Base-by-base conservation (phyloP, 768 basidiomycete species). In the Serendipita sp. region DNA sequence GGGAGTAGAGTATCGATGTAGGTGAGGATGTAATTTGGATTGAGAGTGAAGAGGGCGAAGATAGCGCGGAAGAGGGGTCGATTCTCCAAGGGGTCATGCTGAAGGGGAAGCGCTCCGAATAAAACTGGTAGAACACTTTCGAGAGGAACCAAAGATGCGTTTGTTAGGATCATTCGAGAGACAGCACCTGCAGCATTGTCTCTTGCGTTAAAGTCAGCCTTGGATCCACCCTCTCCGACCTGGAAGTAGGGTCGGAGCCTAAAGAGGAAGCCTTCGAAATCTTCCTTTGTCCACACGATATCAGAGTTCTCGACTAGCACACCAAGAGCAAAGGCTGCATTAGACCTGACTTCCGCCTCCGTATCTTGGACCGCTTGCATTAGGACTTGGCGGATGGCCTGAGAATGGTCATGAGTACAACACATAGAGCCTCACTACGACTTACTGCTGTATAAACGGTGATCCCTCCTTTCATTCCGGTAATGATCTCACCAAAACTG, bases 181-280 rank as follows among this genome's bases (percentile, higher is more conserved):
- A 98, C 89, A 30, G 93, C 90, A 48, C 96, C 96, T 5, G 87
- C 83, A n/a, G 96, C 96, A 73, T 99, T 99, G 75, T 99, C 96
- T 67, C 86, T 86, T 18, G 93, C 93, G 72, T 93, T 94, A 67
- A 91, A 75, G 48, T 78, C 78, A 4, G 88, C 76, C 3, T 82
- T 71, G n/a, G 85, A 77, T 3, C 89, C 78, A 65, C 85, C 82
- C 0, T 83, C 75, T 5, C 82, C 70, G 41, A 88, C 79, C 48
- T 79, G 74, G 74, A 99, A 98, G 64, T 95, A 78, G 13, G 89
- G 89, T 32, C 83, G 88, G 52, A 98, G 83, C 0, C 85, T 85
- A 41, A 76, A 76, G 58, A 98, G 88, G 47, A 98, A 78, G 66
- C 79, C 80, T 45, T 85, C 75, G 76, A 88, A 95, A 73, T 99